Base-by-base conservation (phyloP, 352 stramenopile species). In the Chrysophaeum taylorii region DNA sequence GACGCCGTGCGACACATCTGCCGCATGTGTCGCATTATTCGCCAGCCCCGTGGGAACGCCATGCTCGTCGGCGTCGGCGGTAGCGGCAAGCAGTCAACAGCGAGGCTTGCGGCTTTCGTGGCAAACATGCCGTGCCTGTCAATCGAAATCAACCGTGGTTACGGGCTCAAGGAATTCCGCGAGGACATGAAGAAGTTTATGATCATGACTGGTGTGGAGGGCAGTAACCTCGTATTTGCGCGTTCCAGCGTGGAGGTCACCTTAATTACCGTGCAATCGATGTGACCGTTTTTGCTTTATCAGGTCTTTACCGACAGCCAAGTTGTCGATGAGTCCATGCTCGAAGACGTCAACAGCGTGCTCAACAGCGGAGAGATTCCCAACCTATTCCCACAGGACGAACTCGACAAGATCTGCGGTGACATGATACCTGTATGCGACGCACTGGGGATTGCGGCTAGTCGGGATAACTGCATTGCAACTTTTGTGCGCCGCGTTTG, bases 301-400 rank as follows among this genome's bases (percentile, higher is more conserved):
- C n/a, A n/a, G 70, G 75, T 97, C 0, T 97, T 97, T 72, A 96
- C 90, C 0, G 92, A 97, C 75, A 94, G 86, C 15, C 92, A 97
- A 76, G 95, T 97, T 64, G 88, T 96, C 33, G 84, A 95, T 29
- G 90, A 96, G 71, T 92, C 86, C 50, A 96, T 97, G 69, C 78
- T 97, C 4, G 92, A 97, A 71, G 92, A 97, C 70, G 92, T 97
- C 70, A 96, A 97, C 81, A 96, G 96, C 68, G 79, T 97, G n/a
- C 79, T 97, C 21, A 97, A 96, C 77, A 94, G 87, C 31, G 92
- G 92, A 14, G 90, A 97, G 75, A 91, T 97, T n/a, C 90, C 92
- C 0, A 96, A 96, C 50, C 77, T 97, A 16, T 97, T 95, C 70
- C 77, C 88, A 0, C 76, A 80, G 38, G 92, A 97, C 70, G 92